These are phyloP conservation scores for Candida krabiensis DNA, from an alignment of 805 yeast species.

Conservation along the genomic window DNA sequence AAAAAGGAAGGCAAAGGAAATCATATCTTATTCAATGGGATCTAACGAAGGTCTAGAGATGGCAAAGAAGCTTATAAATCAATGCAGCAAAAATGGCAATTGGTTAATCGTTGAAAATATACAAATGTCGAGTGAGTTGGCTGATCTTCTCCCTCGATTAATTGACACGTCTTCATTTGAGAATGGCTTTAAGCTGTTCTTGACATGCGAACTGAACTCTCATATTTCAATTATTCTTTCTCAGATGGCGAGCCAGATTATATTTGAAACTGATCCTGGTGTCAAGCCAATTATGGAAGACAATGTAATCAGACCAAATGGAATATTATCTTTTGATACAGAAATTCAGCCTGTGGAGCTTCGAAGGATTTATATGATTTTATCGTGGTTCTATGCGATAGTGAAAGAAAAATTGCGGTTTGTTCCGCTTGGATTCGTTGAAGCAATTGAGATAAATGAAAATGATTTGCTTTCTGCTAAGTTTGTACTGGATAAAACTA, in stretches of 20 bases:
- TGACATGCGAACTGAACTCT: constrained; percentile 58
- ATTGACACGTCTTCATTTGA: constrained; percentile 34
- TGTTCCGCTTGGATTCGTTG: constrained; percentile 62
- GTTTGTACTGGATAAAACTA: constrained; percentile 41
- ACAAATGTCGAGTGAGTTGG: constrained; percentile 70
- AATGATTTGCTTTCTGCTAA: constrained; percentile 61
- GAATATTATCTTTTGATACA: constrained; percentile 12
- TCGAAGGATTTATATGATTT: constrained; percentile 47
- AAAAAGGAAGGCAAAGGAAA: constrained; percentile 17
- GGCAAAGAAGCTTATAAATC: constrained; percentile 55
- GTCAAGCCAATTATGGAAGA: constrained; percentile 45
- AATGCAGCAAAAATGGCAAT: constrained; percentile 46
- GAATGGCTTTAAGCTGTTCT: constrained; percentile 52
- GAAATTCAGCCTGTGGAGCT: constrained; percentile 41
- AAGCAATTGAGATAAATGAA: constrained; percentile 68
- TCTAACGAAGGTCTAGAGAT: constrained; percentile 60
- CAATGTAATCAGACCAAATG: constrained; percentile 25
- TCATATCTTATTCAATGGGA: constrained; percentile 67
- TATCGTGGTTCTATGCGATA: constrained; percentile 72
- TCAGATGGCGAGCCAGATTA: constrained; percentile 51
- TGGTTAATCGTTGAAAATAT: constrained; percentile 84
- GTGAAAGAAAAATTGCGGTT: constrained; percentile 58
- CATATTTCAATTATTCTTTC: constrained; percentile 57
- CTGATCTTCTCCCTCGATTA: constrained; percentile 51
- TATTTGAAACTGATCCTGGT: constrained; percentile 65